Evolutionary conservation across 495 filamentous ascomycete genomes (phyloP).

Genomic region (Ascodesmis nigricans): DNA sequence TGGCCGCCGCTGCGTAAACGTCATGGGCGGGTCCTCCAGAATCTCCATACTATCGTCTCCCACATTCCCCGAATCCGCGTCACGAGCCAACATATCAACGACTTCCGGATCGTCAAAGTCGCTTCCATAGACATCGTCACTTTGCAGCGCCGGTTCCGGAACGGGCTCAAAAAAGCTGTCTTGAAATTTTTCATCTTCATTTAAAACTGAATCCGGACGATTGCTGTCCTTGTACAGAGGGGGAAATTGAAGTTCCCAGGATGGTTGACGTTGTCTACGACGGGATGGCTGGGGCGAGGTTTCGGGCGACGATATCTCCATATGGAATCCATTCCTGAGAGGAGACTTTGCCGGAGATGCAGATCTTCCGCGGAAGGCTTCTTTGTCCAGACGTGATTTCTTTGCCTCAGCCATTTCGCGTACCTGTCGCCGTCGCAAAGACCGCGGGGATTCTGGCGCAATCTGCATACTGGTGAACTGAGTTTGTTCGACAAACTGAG

Average conservation of each 20-base stretch:
- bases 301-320: conserved; percentile 3
- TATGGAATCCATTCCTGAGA: not conserved
- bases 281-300: conserved; percentile 1
- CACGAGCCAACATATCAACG: conserved; percentile 5
- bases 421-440: not conserved
- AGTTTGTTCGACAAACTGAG: conserved; percentile 11
- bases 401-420: not conserved
- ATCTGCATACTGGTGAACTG: conserved; percentile 5
- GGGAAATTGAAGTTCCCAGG: conserved; percentile 5
- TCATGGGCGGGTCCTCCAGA: not conserved
- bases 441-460: not conserved
- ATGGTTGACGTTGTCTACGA: not conserved
- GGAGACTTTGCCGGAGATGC: not conserved
- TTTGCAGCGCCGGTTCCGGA: conserved; percentile 16
- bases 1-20: conserved; percentile 4
- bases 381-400: conserved; percentile 2
- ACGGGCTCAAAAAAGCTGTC: too few relatives aligned
- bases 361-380: not conserved
- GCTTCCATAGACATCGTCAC: conserved; percentile 16
- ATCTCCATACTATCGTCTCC: not conserved
- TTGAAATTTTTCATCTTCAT: conserved; percentile 3
- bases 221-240: not conserved
- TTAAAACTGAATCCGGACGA: conserved; percentile 2
- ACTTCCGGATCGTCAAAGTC: conserved; percentile 14
- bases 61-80: conserved; percentile 3